Evolutionary conservation across 2,329 filamentous ascomycete species (phyloP), one percentile per base, ranked within the genome.

Genomic region (Albifimbria verrucaria): DNA sequence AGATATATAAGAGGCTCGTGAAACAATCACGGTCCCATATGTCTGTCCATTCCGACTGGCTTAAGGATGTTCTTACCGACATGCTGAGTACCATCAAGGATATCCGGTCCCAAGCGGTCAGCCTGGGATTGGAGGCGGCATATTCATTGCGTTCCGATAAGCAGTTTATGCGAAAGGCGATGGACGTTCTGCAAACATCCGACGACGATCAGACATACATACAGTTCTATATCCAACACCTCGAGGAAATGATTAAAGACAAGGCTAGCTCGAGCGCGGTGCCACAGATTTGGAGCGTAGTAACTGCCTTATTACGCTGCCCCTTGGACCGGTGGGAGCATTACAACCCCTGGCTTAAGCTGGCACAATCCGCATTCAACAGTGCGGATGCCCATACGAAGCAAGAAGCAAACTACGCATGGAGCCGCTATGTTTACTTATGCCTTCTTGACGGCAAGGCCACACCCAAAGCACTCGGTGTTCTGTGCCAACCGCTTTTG

Each of bases 291-390:
- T n/a, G n/a, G n/a, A n/a, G n/a, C n/a, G n/a, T n/a, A n/a, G n/a
- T n/a, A n/a, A n/a, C n/a, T n/a, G n/a, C n/a, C n/a, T n/a, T n/a
- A n/a, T 76, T 97, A 47, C 85, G 88, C 72, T 84, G 72, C 70
- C 85, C 68, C 58, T 77, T 76, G 64, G 84, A 75, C 58, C 86
- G 66, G 73, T 97, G 93, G 89, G 78, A 86, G 26, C 83, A 88
- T 63, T 85, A 91, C 57, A 81, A 78, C 24, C 77, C 81, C 6
- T 97, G 91, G 89, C 76, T 97, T 7, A 79, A 81, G 26, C 79
- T 96, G 10, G 86, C 96, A 18, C 88, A 96, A 62, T 80, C 79
- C 56, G 94, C 90, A 63, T 91, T 97, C 70, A 96, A 96, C 65
- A 88, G 85, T 59, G 81, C 82, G 50, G 90, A 96, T 57, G 73